Conservation (phyloP, 768 basidiomycete species). For the Phaffia tasmanica region DNA sequence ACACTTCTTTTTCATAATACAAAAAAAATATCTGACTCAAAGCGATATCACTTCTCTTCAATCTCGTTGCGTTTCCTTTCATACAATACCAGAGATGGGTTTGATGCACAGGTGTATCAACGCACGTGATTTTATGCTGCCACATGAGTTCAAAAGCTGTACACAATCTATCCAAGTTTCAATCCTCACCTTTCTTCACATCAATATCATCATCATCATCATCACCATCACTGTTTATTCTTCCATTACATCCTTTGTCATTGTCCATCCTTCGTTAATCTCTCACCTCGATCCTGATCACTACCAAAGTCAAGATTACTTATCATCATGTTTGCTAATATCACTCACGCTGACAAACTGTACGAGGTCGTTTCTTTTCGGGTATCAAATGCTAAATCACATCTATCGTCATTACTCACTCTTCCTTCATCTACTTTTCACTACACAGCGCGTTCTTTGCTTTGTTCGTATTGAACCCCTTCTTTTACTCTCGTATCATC, state of each 20-base stretch:
- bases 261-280: neutral
- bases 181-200: constrained; percentile 7
- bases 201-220: neutral
- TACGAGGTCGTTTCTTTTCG: too few relatives aligned
- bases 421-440: constrained; percentile 19
- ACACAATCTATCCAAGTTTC: neutral
- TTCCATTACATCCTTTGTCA: neutral
- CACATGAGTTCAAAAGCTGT: too few relatives aligned
- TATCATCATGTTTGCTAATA: constrained; percentile 10
- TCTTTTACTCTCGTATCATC: neutral
- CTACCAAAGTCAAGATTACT: neutral
- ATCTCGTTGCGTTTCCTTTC: too few relatives aligned
- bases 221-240: neutral
- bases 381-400: too few relatives aligned
- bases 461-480: neutral
- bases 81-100: too few relatives aligned
- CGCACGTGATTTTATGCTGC: too few relatives aligned
- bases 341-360: constrained; percentile 12
- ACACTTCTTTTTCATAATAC: too few relatives aligned
- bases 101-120: too few relatives aligned
- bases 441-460: neutral
- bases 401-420: too few relatives aligned
- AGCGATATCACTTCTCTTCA: too few relatives aligned
- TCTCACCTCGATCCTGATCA: neutral
- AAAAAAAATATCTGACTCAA: too few relatives aligned